These are phyloP conservation scores for Aspergillus oerlinghausenensis DNA, from an alignment of 2,329 filamentous ascomycete species.

Conservation along the genomic window DNA sequence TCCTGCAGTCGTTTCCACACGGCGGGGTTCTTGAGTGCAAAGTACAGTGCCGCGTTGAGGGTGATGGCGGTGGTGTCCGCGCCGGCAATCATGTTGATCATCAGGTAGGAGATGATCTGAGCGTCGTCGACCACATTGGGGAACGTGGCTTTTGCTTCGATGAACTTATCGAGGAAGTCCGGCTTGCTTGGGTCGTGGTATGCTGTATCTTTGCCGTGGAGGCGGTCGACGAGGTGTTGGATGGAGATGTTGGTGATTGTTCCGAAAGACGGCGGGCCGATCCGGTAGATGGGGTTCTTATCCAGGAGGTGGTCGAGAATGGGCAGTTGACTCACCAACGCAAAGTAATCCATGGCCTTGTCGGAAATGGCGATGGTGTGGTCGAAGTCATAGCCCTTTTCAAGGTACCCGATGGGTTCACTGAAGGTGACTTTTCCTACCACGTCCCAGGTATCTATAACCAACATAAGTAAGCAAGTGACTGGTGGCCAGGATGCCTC, in stretches of 20 bases:
- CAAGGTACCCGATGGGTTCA: conserved; percentile 21
- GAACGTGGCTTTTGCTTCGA: conserved; percentile 34
- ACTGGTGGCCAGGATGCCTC: too few relatives aligned
- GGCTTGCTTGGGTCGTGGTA: conserved; percentile 14
- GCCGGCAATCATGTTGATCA: conserved; percentile 32
- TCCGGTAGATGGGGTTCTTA: conserved; percentile 25
- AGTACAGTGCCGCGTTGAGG: conserved; percentile 26
- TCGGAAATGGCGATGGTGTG: conserved; percentile 20
- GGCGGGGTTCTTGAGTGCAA: conserved; percentile 16
- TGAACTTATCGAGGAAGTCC: conserved; percentile 41
- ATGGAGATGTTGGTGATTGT: conserved; percentile 19
- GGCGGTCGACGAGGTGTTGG: conserved; percentile 12
- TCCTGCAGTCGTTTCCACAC: conserved; percentile 11
- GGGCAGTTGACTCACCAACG: conserved; percentile 21
- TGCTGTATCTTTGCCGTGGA: conserved; percentile 12
- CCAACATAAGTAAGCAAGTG: neutral
- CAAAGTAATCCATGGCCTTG: conserved; percentile 22
- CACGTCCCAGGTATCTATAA: conserved; percentile 23
- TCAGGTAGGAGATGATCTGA: conserved; percentile 35
- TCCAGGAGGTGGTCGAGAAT: conserved; percentile 25
- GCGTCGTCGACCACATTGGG: conserved; percentile 35
- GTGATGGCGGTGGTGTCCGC: conserved; percentile 37
- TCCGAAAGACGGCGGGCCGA: conserved; percentile 22
- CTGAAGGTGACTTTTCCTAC: conserved; percentile 24
- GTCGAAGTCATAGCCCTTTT: conserved; percentile 23